Conservation (phyloP, 768 basidiomycete species). For the Tricholoma terreum region DNA sequence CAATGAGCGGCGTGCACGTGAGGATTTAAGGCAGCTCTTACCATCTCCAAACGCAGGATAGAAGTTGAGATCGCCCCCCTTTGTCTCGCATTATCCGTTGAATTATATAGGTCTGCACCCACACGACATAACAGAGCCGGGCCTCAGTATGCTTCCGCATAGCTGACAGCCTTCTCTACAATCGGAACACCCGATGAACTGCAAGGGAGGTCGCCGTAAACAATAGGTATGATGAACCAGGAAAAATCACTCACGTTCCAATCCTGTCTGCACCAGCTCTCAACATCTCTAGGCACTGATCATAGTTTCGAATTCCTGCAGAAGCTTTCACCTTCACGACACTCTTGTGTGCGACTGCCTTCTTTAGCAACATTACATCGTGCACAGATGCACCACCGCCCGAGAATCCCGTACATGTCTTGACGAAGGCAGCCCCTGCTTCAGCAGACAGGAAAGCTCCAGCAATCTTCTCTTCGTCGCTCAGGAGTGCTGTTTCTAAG, state of each 20-base stretch:
- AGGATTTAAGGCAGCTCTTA: too few species aligned
- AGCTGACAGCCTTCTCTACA: slow-evolving; percentile 15
- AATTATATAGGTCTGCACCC: too few species aligned
- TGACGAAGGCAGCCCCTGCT: slow-evolving; percentile 51
- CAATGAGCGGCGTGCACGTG: too few species aligned
- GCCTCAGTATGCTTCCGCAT: too few species aligned
- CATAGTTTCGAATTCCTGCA: slow-evolving; percentile 47
- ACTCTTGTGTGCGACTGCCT: slow-evolving; percentile 34
- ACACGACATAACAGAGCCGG: too few species aligned
- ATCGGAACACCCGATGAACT: slow-evolving; percentile 28
- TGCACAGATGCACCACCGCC: slow-evolving; percentile 44
- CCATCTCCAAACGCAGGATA: too few species aligned
- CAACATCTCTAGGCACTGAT: slow-evolving; percentile 46
- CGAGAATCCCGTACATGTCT: slow-evolving; percentile 51
- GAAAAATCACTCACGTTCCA: slow-evolving; percentile 42
- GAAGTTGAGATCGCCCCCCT: too few species aligned
- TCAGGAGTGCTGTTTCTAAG: slow-evolving; percentile 47
- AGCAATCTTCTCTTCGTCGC: slow-evolving; percentile 43
- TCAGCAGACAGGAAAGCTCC: slow-evolving; percentile 46
- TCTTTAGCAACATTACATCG: slow-evolving; percentile 45
- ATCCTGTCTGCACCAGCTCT: slow-evolving; percentile 49
- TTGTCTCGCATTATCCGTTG: too few species aligned
- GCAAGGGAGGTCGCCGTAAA: not conserved
- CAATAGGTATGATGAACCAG: not conserved
- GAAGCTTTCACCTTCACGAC: slow-evolving; percentile 50